Conservation (phyloP, 352 stramenopile genomes). For the Phytophthora aleatoria region DNA sequence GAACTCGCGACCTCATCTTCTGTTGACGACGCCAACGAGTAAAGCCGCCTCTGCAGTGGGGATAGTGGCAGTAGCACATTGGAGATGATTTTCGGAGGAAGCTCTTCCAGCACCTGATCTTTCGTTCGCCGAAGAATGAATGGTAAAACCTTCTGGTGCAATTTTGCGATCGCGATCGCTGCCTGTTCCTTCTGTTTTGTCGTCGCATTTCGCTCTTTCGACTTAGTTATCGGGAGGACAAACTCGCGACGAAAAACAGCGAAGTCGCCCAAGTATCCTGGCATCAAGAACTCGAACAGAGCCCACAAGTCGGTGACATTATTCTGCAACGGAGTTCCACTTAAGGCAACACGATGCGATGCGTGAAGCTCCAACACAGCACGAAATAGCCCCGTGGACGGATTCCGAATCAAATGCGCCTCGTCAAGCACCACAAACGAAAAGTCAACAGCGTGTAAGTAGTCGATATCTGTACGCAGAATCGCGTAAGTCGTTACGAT, state of each 20-base stretch:
- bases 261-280: conserved; percentile 95
- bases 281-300: conserved; percentile 98
- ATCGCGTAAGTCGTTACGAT: conserved; percentile 89
- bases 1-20: conserved; percentile 10
- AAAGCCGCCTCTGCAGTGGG: conserved; percentile 87
- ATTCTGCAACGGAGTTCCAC: conserved; percentile 98
- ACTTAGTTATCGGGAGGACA: conserved; percentile 65
- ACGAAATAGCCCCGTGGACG: conserved; percentile 87
- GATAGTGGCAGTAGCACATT: conserved; percentile 92
- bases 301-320: conserved; percentile 97
- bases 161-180: conserved; percentile 87
- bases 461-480: conserved; percentile 79
- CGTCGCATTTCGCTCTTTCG: conserved; percentile 63
- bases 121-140: conserved; percentile 98
- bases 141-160: conserved; percentile 96
- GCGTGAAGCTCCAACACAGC: conserved; percentile 81
- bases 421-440: conserved; percentile 96
- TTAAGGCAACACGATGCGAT: conserved; percentile 94
- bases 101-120: conserved; percentile 93
- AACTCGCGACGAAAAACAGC: conserved; percentile 60
- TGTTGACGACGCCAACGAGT: conserved; percentile 51
- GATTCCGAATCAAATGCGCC: conserved; percentile 97
- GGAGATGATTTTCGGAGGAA: conserved; percentile 97
- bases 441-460: conserved; percentile 64
- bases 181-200: conserved; percentile 77